phyloP scores from a whole-genome alignment of 805 yeast species.

The Yamadazyma sp. region DNA sequence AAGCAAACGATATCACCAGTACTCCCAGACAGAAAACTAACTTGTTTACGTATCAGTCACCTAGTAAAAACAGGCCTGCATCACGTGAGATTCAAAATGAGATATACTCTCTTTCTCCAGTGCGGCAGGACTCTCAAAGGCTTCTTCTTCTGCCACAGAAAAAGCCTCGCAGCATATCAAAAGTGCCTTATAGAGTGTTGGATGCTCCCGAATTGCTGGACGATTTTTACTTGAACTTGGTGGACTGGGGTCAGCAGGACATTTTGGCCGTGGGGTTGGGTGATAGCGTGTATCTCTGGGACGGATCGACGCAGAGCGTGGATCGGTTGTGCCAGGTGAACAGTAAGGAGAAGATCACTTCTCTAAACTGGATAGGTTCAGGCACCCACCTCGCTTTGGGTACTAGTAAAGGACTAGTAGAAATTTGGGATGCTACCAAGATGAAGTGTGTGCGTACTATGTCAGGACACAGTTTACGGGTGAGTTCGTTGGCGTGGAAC shows the following conservation, averaged over 20 bases:
- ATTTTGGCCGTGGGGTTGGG: constrained; percentile 88
- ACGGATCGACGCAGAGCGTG: constrained; percentile 81
- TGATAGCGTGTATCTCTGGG: constrained; percentile 86
- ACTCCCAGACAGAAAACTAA: constrained; percentile 53
- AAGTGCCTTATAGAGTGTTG: constrained; percentile 86
- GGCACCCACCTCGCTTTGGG: constrained; percentile 96
- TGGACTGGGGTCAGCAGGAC: constrained; percentile 95
- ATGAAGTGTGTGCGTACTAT: constrained; percentile 82
- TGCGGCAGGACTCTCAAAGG: constrained; percentile 82
- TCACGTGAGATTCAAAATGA: constrained; percentile 69
- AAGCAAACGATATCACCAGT: constrained; percentile 21
- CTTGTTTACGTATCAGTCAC: constrained; percentile 73
- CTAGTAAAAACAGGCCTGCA: constrained; percentile 60
- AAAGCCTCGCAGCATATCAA: constrained; percentile 72
- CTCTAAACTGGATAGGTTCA: constrained; percentile 89
- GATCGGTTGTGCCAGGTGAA: constrained; percentile 71
- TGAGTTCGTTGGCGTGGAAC: constrained; percentile 90
- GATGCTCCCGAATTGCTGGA: constrained; percentile 96
- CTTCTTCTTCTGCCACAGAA: constrained; percentile 79
- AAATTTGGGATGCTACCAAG: constrained; percentile 90
- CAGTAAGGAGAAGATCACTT: constrained; percentile 69
- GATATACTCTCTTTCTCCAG: constrained; percentile 80
- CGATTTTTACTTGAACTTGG: constrained; percentile 86
- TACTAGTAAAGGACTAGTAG: constrained; percentile 80
- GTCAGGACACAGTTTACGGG: constrained; percentile 87